These are phyloP conservation scores for Coemansia sp. DNA, from an alignment of 192 early-diverging fungal genomes.

Conservation along the genomic window DNA sequence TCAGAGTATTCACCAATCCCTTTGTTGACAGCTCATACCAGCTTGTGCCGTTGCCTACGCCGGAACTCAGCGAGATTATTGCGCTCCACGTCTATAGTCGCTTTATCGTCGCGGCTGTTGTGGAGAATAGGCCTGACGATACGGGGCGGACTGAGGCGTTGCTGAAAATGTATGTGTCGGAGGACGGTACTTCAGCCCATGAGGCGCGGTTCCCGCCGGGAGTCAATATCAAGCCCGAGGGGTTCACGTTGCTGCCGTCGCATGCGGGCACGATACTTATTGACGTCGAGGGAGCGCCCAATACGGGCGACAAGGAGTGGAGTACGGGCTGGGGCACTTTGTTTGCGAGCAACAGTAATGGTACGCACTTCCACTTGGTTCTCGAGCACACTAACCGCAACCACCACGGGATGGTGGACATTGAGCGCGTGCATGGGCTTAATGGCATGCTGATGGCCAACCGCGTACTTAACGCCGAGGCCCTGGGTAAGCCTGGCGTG, in stretches of 20 bases:
- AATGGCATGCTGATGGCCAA: constrained; percentile 89
- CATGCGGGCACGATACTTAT: constrained; percentile 76
- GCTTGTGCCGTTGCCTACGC: constrained; percentile 18
- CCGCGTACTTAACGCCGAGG: constrained; percentile 70
- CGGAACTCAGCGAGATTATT: constrained; percentile 28
- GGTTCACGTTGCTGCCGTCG: constrained; percentile 85
- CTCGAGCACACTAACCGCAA: constrained; percentile 84
- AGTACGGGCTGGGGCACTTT: constrained; percentile 57
- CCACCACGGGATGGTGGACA: constrained; percentile 73
- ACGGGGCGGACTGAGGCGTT: constrained; percentile 26
- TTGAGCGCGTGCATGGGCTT: constrained; percentile 87
- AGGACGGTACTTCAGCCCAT: constrained; percentile 71
- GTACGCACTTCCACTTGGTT: constrained; percentile 72
- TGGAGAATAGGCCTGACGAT: constrained; percentile 21
- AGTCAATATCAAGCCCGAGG: constrained; percentile 68
- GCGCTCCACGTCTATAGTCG: constrained; percentile 39
- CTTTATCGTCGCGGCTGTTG: constrained; percentile 44
- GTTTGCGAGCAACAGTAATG: constrained; percentile 88
- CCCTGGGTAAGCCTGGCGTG: constrained; percentile 56
- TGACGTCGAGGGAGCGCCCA: constrained; percentile 68
- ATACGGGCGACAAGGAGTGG: constrained; percentile 43
- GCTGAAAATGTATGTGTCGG: constrained; percentile 70
- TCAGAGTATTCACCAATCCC: constrained; percentile 59
- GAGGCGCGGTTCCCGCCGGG: constrained; percentile 85
- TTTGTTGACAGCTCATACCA: constrained; percentile 19